These are phyloP conservation scores for Euphorbia celastroides DNA, from an alignment of 441 rosid species.

Conservation along the genomic window DNA sequence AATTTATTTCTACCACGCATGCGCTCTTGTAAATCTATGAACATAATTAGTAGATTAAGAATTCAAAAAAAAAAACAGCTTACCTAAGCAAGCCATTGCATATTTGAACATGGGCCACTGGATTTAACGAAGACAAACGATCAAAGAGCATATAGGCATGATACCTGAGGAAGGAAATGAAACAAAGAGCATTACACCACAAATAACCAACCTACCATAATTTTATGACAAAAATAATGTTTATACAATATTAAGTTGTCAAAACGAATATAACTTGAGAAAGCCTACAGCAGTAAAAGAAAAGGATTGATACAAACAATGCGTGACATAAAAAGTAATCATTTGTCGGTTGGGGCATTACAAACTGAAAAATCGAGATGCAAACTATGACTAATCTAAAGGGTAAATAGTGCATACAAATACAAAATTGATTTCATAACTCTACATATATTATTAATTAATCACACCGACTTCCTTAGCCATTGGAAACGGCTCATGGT, in stretches of 20 bases:
- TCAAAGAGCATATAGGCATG: conserved; percentile 82
- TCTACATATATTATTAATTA: neutral
- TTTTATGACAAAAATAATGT: neutral
- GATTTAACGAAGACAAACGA: conserved; percentile 83
- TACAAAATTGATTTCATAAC: neutral
- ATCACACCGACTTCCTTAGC: neutral
- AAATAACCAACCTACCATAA: neutral
- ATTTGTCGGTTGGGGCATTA: neutral
- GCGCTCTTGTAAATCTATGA: neutral
- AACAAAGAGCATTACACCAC: conserved; percentile 10
- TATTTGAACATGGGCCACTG: conserved; percentile 87
- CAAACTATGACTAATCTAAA: neutral
- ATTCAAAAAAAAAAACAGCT: conserved; percentile 14
- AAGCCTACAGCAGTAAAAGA: neutral
- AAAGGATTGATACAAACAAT: neutral
- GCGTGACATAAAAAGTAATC: neutral
- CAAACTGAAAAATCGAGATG: neutral
- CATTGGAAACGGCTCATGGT: neutral
- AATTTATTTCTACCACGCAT: neutral
- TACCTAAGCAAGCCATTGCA: conserved; percentile 84
- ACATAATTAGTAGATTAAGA: neutral
- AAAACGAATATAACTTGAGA: neutral
- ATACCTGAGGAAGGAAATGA: conserved; percentile 47
- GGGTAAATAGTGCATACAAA: neutral
- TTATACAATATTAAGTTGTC: neutral